Evolutionary conservation across 108 stramenopile genomes (phyloP).

Genomic region (Skeletonema grethae): DNA sequence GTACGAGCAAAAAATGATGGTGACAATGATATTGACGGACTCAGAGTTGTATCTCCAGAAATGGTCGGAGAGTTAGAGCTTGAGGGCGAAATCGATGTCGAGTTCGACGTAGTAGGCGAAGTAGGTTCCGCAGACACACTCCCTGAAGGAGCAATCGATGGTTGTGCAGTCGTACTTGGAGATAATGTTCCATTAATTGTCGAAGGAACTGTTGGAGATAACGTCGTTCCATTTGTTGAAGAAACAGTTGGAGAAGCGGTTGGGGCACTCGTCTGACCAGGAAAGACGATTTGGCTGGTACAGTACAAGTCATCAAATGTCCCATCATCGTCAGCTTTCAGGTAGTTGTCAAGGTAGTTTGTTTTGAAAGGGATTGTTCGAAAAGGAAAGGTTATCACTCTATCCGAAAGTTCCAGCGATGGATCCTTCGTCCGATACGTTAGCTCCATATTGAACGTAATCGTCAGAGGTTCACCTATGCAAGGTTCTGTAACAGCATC

Average conservation of each 20-base stretch:
- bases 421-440: slow-evolving; percentile 19
- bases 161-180: not conserved
- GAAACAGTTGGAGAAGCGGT: not conserved
- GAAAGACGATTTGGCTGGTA: slow-evolving; percentile 20
- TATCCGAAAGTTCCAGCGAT: slow-evolving; percentile 6
- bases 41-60: not conserved
- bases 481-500: slow-evolving; percentile 21
- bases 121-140: not conserved
- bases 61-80: not conserved
- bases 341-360: slow-evolving; percentile 15
- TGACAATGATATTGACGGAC: not conserved
- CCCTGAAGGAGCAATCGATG: not conserved
- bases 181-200: not conserved
- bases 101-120: not conserved
- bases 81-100: slow-evolving; percentile 1
- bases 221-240: not conserved
- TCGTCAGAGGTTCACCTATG: slow-evolving; percentile 21
- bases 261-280: not conserved
- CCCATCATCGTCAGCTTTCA: slow-evolving; percentile 12
- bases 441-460: slow-evolving; percentile 31
- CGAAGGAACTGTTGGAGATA: slow-evolving; percentile 2
- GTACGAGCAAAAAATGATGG: not conserved
- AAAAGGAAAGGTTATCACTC: slow-evolving; percentile 34
- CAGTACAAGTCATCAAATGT: slow-evolving; percentile 20
- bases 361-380: slow-evolving; percentile 21